Evolutionary conservation across 2,329 filamentous ascomycete genomes (phyloP).

Genomic region (Aspergillus tamarii): DNA sequence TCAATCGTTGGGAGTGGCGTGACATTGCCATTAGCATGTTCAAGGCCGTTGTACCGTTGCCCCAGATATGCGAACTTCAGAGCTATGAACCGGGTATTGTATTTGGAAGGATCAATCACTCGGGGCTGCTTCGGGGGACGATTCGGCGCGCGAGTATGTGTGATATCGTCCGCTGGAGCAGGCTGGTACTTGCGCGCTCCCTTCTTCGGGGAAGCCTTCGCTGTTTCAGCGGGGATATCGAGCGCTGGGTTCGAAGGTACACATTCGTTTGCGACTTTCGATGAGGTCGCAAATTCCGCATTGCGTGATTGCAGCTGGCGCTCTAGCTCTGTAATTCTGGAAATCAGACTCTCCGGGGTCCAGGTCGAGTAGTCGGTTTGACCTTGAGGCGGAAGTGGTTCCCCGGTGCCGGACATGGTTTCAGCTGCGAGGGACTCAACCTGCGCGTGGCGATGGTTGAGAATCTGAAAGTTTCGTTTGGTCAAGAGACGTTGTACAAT

Average conservation of each 20-base stretch:
- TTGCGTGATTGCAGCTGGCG: constrained; percentile 61
- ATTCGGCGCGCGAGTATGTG: constrained; percentile 23
- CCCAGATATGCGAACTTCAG: constrained; percentile 94
- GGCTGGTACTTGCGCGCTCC: constrained; percentile 20
- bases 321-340: constrained; percentile 70
- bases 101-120: constrained; percentile 76
- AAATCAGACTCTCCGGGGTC: constrained; percentile 69
- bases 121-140: constrained; percentile 49
- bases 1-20: constrained; percentile 81
- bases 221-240: not conserved
- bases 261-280: constrained; percentile 6
- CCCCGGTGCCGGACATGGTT: constrained; percentile 29
- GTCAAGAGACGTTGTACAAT: constrained; percentile 13
- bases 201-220: constrained; percentile 11
- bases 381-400: constrained; percentile 12
- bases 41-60: constrained; percentile 88
- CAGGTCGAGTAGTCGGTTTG: constrained; percentile 63
- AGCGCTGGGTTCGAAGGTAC: constrained; percentile 6
- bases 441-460: constrained; percentile 14
- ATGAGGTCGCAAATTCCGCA: constrained; percentile 32
- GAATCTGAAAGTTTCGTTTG: constrained; percentile 17
- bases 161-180: constrained; percentile 28
- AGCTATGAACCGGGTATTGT: constrained; percentile 81
- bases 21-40: constrained; percentile 74
- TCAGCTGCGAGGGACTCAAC: constrained; percentile 18